A percentile compares a stretch with the other conserved stretches of the same genome.
Evolutionary conservation across 176 grass and related monocot species (phyloP).

Genomic region (Luzula sylvatica): DNA sequence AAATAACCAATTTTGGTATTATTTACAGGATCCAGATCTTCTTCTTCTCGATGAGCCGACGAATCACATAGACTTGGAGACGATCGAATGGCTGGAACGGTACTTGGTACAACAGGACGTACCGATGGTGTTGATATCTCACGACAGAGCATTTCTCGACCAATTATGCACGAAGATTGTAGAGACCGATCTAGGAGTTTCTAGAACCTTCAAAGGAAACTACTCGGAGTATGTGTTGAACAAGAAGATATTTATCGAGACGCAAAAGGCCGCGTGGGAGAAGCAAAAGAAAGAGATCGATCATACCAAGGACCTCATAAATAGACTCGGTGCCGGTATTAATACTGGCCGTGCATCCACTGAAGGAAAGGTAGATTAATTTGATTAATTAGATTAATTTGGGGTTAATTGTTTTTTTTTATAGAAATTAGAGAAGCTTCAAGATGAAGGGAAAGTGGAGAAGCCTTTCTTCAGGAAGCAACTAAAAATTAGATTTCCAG

Average conservation of each 20-base stretch:
- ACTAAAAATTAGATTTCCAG: conserved; percentile 91
- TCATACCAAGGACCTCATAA: conserved; percentile 85
- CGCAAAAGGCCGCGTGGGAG: conserved; percentile 75
- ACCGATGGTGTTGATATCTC: conserved; percentile 97
- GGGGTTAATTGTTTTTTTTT: background rate
- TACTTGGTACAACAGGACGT: conserved; percentile 82
- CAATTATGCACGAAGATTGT: conserved; percentile 84
- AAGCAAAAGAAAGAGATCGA: conserved; percentile 99
- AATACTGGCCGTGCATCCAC: conserved; percentile 90
- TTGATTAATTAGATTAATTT: background rate
- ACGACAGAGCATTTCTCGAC: conserved; percentile 94
- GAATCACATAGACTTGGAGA: conserved; percentile 94
- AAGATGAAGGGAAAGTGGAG: conserved; percentile 83
- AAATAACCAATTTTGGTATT: background rate
- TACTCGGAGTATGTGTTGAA: conserved; percentile 78
- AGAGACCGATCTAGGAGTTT: conserved; percentile 91
- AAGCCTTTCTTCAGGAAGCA: conserved; percentile 98
- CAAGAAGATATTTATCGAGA: conserved; percentile 62
- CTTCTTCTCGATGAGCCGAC: conserved; percentile 92
- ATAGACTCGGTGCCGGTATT: conserved; percentile 81
- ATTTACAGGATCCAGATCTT: conserved; percentile 87
- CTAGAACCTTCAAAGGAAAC: conserved; percentile 80
- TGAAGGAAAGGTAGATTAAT: conserved; percentile 65
- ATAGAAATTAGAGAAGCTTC: conserved; percentile 97
- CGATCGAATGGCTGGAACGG: conserved; percentile 86